Conservation (phyloP, 2,329 filamentous ascomycete genomes). For the Falciphora oryzae region DNA sequence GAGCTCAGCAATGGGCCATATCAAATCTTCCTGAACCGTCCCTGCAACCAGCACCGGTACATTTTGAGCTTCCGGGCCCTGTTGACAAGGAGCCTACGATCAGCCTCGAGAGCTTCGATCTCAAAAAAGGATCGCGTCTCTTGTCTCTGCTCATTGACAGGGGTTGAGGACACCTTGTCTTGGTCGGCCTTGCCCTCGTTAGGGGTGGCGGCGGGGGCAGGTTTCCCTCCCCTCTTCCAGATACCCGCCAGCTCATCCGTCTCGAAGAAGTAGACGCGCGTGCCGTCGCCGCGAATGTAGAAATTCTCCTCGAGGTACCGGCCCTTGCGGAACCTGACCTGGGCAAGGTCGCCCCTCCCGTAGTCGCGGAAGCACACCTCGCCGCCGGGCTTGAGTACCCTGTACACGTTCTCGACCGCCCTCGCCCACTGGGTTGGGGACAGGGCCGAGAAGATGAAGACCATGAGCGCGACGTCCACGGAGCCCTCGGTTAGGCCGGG, state of each 20-base stretch:
- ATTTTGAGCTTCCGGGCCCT: conserved; percentile 88
- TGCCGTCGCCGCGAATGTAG: conserved; percentile 92
- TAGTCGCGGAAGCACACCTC: conserved; percentile 94
- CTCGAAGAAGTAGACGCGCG: conserved; percentile 96
- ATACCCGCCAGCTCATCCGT: conserved; percentile 73
- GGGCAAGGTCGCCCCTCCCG: conserved; percentile 87
- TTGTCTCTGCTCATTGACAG: conserved; percentile 20
- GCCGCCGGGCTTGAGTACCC: conserved; percentile 85
- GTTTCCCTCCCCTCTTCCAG: conserved; percentile 45
- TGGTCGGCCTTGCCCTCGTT: conserved; percentile 19
- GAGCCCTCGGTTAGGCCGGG: conserved; percentile 70
- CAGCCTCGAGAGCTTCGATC: conserved; percentile 72
- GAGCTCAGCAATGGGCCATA: background rate
- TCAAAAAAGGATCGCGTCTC: conserved; percentile 48
- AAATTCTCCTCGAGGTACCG: conserved; percentile 95
- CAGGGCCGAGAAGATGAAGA: conserved; percentile 95
- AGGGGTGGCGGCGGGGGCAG: background rate
- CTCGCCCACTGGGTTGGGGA: conserved; percentile 78
- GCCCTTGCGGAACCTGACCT: conserved; percentile 95
- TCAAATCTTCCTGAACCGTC: conserved; percentile 67
- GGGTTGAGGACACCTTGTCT: conserved; percentile 7
- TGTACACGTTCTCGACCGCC: conserved; percentile 75
- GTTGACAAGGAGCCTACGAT: conserved; percentile 88
- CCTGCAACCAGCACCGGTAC: conserved; percentile 97
- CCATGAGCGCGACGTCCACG: conserved; percentile 88